A percentile compares a stretch with the other conserved stretches of the same genome.
These are phyloP conservation scores for Bipolaris sorokiniana DNA, from an alignment of 2,329 filamentous ascomycete genomes.

Conservation along the genomic window DNA sequence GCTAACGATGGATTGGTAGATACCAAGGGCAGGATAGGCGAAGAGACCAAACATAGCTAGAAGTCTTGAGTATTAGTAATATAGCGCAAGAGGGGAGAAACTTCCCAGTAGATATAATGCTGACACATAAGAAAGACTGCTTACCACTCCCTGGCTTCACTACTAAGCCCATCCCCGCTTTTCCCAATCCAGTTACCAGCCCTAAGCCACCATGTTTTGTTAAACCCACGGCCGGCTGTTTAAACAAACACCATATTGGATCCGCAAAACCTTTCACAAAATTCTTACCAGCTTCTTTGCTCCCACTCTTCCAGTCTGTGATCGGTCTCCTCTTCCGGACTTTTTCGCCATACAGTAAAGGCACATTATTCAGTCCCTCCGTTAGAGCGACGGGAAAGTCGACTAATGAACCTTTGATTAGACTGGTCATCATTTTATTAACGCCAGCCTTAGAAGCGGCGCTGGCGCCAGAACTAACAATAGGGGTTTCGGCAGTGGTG, in stretches of 20 bases:
- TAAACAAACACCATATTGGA: constrained; percentile 41
- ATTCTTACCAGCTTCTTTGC: constrained; percentile 41
- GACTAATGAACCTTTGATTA: too few relatives aligned
- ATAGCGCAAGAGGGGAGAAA: too few relatives aligned
- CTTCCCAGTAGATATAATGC: too few relatives aligned
- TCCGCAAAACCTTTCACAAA: constrained; percentile 44
- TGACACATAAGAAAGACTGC: too few relatives aligned
- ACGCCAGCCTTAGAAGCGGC: neutral
- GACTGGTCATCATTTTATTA: too few relatives aligned
- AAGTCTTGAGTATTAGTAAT: too few relatives aligned
- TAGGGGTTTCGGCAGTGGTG: too few relatives aligned
- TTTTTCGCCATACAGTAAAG: constrained; percentile 48
- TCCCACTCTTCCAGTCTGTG: constrained; percentile 43
- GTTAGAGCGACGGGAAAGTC: constrained; percentile 48
- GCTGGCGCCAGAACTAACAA: too few relatives aligned
- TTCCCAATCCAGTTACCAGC: constrained; percentile 9
- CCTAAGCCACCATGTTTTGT: constrained; percentile 43
- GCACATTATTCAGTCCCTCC: constrained; percentile 46
- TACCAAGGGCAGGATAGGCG: too few relatives aligned
- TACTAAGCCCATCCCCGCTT: neutral
- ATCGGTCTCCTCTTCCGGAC: constrained; percentile 42
- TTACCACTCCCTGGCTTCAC: too few relatives aligned
- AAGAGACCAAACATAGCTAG: too few relatives aligned
- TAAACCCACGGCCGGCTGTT: constrained; percentile 39
- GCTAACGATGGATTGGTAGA: too few relatives aligned